Evolutionary conservation across 2,329 filamentous ascomycete species (phyloP), one percentile per base, ranked within the genome.

Genomic region (Colletotrichum somersetense): DNA sequence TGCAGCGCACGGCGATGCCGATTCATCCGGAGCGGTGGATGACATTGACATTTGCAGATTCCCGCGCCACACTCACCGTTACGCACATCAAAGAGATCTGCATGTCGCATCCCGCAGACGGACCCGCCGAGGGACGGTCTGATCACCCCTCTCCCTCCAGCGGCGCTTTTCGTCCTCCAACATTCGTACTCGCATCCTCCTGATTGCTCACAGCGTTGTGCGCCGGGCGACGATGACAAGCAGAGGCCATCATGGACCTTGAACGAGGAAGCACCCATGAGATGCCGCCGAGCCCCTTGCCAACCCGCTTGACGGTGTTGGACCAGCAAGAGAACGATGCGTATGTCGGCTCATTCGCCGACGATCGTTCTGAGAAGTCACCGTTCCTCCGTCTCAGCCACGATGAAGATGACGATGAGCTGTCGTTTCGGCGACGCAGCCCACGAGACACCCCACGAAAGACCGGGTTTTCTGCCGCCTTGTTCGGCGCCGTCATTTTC

Each of bases 301-400:
- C 57, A 6, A 23, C 12, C 33, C 14, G 20, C 42, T n/a, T n/a
- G 23, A 40, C 42, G n/a, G 48, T 52, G 33, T 18, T 26, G 20
- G 35, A 26, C 44, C 52, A 40, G 0, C 63, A 16, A 11, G 33
- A 3, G 38, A 42, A 63, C 5, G 23, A 33, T 7, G 56, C 52
- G 20, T 46, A 38, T n/a, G 58, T 38, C 11, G 20, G 33, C 12
- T 53, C 50, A 14, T 10, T 53, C 20, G 38, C 35, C 3, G 57
- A 52, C 11, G 64, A 68, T 20, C 50, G 57, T n/a, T 61, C 26
- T 20, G 68, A 71, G 30, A 71, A 71, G 38, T 67, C 68, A 5
- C 68, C 68, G 26, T 68, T 71, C n/a, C 58, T 71, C 14, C 33
- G 56, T 14, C 44, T 62, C 18, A 33, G 23, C 20, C 50, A 33